Evolutionary conservation across 345 rosid genomes (phyloP).

Genomic region (Leavenworthia alabamica): DNA sequence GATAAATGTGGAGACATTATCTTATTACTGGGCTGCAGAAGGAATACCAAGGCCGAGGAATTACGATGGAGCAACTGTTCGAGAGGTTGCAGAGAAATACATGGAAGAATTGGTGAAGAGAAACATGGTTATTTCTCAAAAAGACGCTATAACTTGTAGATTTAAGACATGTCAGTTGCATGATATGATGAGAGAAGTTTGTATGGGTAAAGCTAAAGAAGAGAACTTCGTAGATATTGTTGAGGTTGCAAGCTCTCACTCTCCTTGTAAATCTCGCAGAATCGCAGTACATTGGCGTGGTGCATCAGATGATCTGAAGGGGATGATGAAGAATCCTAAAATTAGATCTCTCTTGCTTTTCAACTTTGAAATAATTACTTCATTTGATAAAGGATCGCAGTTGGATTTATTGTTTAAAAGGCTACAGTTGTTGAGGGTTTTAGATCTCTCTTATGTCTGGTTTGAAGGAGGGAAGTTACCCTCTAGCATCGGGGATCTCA

Average conservation of each 20-base stretch:
- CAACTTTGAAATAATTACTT: too few species aligned
- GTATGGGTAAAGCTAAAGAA: conserved; percentile 14
- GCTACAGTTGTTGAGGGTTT: conserved; percentile 21
- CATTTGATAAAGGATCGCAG: too few species aligned
- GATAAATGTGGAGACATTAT: conserved; percentile 16
- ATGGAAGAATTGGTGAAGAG: conserved; percentile 24
- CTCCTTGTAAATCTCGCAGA: conserved; percentile 20
- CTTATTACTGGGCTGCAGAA: conserved; percentile 36
- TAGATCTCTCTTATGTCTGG: conserved; percentile 19
- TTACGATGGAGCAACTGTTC: background rate
- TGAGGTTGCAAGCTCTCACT: background rate
- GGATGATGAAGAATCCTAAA: background rate
- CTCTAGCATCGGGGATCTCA: conserved; percentile 23
- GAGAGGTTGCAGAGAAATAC: conserved; percentile 11
- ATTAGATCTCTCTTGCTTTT: background rate
- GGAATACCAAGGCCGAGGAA: background rate
- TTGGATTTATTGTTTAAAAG: too few species aligned
- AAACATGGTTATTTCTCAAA: conserved; percentile 31
- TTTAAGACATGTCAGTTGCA: background rate
- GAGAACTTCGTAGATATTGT: too few species aligned
- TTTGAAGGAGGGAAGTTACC: conserved; percentile 6
- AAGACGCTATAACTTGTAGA: background rate
- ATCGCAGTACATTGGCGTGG: background rate
- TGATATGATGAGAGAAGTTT: conserved; percentile 27
- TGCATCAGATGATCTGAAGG: background rate